A percentile compares a stretch with the other conserved stretches of the same genome.
phyloP scores from a whole-genome alignment of 257 asterid genomes.

The Apocynum venetum region DNA sequence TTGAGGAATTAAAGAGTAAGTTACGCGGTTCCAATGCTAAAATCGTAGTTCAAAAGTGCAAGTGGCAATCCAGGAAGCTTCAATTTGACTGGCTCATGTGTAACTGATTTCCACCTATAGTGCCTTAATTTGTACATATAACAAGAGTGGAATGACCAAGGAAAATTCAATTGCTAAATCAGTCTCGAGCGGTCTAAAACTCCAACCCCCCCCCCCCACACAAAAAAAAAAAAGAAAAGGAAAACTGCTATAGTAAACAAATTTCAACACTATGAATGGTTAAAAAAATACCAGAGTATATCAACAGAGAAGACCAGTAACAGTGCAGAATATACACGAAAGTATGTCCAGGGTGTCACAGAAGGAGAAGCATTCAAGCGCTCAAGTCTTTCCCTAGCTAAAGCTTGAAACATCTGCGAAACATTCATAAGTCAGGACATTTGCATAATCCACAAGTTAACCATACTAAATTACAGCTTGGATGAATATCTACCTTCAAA shows the following conservation, averaged over 20 bases:
- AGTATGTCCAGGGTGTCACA: slow-evolving; percentile 80
- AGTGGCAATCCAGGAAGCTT: background rate
- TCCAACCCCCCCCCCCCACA: background rate
- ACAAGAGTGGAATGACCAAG: background rate
- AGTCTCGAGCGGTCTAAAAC: background rate
- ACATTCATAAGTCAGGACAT: slow-evolving; percentile 18
- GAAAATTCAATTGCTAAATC: background rate
- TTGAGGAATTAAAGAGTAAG: background rate
- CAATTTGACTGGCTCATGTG: background rate
- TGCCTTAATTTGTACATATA: background rate
- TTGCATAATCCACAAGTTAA: slow-evolving; percentile 9
- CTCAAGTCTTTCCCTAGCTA: slow-evolving; percentile 92
- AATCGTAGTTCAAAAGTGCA: background rate
- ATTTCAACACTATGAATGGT: background rate
- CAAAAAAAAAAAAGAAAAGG: background rate
- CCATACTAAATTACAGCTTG: slow-evolving; percentile 16
- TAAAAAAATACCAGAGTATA: slow-evolving; percentile 64
- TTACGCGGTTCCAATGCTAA: background rate
- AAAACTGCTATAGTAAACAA: background rate
- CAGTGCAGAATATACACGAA: slow-evolving; percentile 82
- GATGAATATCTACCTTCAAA: slow-evolving; percentile 47
- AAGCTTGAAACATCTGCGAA: slow-evolving; percentile 96
- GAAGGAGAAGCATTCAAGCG: slow-evolving; percentile 94
- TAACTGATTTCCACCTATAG: background rate
- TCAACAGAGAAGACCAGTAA: slow-evolving; percentile 70